These are phyloP conservation scores for Podospora bellae-mahoneyi DNA, from an alignment of 495 filamentous ascomycete species.

Conservation along the genomic window DNA sequence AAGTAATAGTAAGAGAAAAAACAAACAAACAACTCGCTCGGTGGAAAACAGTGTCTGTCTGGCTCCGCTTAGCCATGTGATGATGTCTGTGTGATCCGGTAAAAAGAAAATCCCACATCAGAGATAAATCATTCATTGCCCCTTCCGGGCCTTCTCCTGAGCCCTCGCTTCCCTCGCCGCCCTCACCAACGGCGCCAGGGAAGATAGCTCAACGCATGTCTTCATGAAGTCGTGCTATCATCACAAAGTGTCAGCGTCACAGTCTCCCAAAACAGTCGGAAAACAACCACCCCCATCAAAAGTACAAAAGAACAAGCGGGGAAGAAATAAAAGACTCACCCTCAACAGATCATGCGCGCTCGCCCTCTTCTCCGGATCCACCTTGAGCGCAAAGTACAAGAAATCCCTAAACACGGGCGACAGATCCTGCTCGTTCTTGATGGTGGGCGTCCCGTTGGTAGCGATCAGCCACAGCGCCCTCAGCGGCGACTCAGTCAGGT, in stretches of 20 bases:
- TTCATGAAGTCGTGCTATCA: conserved; percentile 90
- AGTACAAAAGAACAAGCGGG: no score
- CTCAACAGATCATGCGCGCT: conserved; percentile 88
- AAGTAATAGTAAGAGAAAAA: not conserved
- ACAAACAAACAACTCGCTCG: not conserved
- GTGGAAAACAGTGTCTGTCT: not conserved
- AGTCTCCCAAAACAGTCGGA: no score
- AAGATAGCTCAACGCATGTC: conserved; percentile 62
- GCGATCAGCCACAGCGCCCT: conserved; percentile 94
- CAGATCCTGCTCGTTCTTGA: conserved; percentile 87
- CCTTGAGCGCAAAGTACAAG: conserved; percentile 83
- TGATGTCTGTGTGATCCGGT: not conserved
- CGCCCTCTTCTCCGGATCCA: conserved; percentile 93
- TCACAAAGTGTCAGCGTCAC: not conserved
- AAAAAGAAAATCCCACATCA: conserved; percentile 3
- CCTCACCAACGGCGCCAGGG: conserved; percentile 73
- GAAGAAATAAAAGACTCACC: conserved; percentile 49
- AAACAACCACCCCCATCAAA: no score
- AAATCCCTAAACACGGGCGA: conserved; percentile 84
- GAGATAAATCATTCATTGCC: conserved; percentile 32
- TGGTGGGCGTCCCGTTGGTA: conserved; percentile 90
- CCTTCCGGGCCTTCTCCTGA: conserved; percentile 76
- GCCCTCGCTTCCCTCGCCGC: conserved; percentile 78
- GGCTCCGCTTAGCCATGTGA: not conserved
- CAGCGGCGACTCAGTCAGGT: conserved; percentile 91